phyloP scores from a whole-genome alignment of 257 asterid genomes.

The Solanum sejunctum region DNA sequence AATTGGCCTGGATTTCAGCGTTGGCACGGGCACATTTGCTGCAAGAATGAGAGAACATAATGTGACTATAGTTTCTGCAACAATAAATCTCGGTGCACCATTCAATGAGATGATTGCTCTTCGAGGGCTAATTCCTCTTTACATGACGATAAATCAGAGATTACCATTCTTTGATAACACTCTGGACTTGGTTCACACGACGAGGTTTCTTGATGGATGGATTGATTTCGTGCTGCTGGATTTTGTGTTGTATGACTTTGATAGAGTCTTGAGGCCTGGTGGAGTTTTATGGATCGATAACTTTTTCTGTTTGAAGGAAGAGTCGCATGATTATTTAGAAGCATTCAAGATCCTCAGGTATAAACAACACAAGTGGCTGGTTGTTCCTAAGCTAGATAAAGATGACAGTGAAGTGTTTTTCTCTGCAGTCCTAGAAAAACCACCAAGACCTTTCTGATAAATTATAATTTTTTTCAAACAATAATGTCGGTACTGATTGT shows the following conservation, averaged over 20 bases:
- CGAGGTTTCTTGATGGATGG: slow-evolving; percentile 62
- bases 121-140: slow-evolving; percentile 42
- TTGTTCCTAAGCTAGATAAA: slow-evolving; percentile 42
- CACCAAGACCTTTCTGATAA: slow-evolving; percentile 39
- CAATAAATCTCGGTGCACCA: slow-evolving; percentile 56
- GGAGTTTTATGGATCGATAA: slow-evolving; percentile 59
- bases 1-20: slow-evolving; percentile 49
- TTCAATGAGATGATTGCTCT: slow-evolving; percentile 48
- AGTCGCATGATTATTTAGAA: slow-evolving; percentile 36
- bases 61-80: slow-evolving; percentile 42
- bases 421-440: slow-evolving; percentile 68
- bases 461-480: neutral
- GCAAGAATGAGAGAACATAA: slow-evolving; percentile 46
- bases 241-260: slow-evolving; percentile 53
- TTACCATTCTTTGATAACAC: slow-evolving; percentile 65
- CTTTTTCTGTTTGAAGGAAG: slow-evolving; percentile 50
- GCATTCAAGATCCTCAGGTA: slow-evolving; percentile 42
- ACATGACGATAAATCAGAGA: slow-evolving; percentile 54
- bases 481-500: neutral
- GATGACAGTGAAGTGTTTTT: slow-evolving; percentile 43
- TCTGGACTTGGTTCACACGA: slow-evolving; percentile 51
- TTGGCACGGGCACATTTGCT: slow-evolving; percentile 59
- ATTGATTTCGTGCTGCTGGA: slow-evolving; percentile 45
- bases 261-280: slow-evolving; percentile 64
- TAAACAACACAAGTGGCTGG: slow-evolving; percentile 43